phyloP scores from a whole-genome alignment of 306 rosid genomes.

The Prunus persica region Prunus_persica_NCBIv2 NC_034009.1:41192501-41193000 shows the following conservation, averaged over 20 bases:
- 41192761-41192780: not conserved
- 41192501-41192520: too few relatives aligned
- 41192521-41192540: too few relatives aligned
- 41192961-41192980: conserved; percentile 17
- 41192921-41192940: not conserved
- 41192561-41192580: not conserved
- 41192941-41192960: conserved; percentile 9
- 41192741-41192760: too few relatives aligned
- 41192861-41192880: conserved; percentile 4
- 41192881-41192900: not conserved
- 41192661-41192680: not conserved
- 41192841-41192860: conserved; percentile 25
- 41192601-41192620: not conserved
- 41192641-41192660: not conserved
- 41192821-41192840: conserved; percentile 7
- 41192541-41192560: not conserved
- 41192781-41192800: conserved; percentile 25
- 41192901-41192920: not conserved
- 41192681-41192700: not conserved
- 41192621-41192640: not conserved
- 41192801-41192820: not conserved
- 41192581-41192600: not conserved
- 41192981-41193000: conserved; percentile 31
- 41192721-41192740: not conserved
- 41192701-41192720: not conserved